Evolutionary conservation across 2,329 filamentous ascomycete genomes (phyloP).

Genomic region (Ascosphaera aggregata): DNA sequence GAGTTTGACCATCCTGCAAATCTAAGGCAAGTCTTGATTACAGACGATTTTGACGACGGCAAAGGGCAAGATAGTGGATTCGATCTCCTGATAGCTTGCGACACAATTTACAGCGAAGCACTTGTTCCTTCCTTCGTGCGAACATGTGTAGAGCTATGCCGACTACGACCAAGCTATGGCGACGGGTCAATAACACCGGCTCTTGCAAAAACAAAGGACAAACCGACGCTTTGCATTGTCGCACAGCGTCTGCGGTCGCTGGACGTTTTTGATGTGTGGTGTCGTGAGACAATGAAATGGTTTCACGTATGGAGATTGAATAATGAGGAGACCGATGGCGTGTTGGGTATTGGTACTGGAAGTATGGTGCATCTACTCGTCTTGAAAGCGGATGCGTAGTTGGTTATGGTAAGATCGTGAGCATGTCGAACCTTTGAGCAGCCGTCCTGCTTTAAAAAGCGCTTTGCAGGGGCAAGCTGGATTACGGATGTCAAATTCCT

Average conservation of each 20-base stretch:
- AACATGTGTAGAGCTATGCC: slow-evolving; percentile 54
- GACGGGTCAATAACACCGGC: neutral
- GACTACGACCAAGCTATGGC: slow-evolving; percentile 23
- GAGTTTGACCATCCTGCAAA: slow-evolving; percentile 29
- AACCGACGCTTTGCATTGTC: slow-evolving; percentile 49
- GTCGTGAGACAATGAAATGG: slow-evolving; percentile 37
- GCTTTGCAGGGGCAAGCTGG: too few relatives aligned
- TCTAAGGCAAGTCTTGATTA: slow-evolving; percentile 17
- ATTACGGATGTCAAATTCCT: too few relatives aligned
- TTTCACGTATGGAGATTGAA: slow-evolving; percentile 62
- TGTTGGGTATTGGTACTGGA: slow-evolving; percentile 40
- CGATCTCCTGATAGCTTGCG: slow-evolving; percentile 60
- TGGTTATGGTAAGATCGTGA: too few relatives aligned
- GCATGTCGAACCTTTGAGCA: too few relatives aligned
- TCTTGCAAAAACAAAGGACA: slow-evolving; percentile 3
- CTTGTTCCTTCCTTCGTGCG: slow-evolving; percentile 63
- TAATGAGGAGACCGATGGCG: slow-evolving; percentile 34
- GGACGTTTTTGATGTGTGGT: slow-evolving; percentile 67
- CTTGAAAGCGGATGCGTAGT: slow-evolving; percentile 16
- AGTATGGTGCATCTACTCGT: slow-evolving; percentile 67
- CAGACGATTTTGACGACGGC: neutral
- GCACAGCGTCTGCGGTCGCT: slow-evolving; percentile 74
- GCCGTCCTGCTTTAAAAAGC: too few relatives aligned
- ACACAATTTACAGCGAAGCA: slow-evolving; percentile 88
- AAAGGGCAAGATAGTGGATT: slow-evolving; percentile 25